Conservation (phyloP, 164 flowering plant species). For the grape (Vitis vinifera) region DNA sequence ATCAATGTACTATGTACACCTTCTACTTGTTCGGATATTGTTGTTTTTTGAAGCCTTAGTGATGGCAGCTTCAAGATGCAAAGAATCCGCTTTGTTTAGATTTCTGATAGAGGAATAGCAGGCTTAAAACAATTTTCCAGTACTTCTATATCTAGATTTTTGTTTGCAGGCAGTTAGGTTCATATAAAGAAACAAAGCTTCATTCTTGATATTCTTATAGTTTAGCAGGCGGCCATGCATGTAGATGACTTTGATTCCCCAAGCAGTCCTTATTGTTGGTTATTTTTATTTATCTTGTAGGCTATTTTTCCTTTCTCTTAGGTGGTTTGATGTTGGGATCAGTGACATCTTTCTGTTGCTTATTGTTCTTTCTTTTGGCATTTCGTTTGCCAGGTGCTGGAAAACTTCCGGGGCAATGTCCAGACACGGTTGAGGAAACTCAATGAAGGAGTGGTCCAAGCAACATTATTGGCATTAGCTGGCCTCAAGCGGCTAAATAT, state of each 20-base stretch:
- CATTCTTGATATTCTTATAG: no score
- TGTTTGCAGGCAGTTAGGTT: no score
- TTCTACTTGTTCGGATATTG: neutral
- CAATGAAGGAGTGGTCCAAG: constrained; percentile 82
- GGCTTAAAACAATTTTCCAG: neutral
- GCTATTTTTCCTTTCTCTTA: neutral
- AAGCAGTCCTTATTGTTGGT: no score
- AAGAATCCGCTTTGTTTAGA: neutral
- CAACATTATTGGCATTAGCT: constrained; percentile 91
- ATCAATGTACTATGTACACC: neutral
- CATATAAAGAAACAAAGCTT: no score
- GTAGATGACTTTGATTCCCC: no score
- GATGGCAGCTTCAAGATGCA: neutral
- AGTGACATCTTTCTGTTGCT: neutral
- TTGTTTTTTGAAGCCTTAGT: neutral
- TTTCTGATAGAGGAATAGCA: neutral
- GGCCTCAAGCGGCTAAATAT: constrained; percentile 85
- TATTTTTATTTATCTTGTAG: no score
- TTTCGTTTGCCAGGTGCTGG: constrained; percentile 57
- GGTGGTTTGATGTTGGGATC: neutral
- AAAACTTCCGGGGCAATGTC: constrained; percentile 93
- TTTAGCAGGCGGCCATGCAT: no score
- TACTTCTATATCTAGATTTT: no score
- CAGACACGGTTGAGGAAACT: constrained; percentile 89
- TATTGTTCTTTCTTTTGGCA: constrained; percentile 1